Evolutionary conservation across 257 asterid genomes (phyloP), one percentile per base, ranked within the genome.

Genomic region (Salvia splendens): DNA sequence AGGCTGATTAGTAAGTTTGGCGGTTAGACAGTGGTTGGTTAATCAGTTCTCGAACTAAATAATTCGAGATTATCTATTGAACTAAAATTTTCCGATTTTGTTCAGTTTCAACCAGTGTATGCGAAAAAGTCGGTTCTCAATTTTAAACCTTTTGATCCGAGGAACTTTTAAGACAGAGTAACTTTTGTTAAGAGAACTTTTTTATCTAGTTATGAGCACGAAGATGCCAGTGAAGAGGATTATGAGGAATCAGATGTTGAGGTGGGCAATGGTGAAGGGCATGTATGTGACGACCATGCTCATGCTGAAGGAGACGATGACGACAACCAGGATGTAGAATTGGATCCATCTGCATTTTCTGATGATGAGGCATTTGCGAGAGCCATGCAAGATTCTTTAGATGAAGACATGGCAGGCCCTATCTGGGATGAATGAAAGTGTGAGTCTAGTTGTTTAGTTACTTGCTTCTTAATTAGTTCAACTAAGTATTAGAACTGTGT

Each of bases 311-410:
- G 68, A 61, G 82, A 63, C 35, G 96, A 83, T 64, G 77, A 72
- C 54, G 95, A 71, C 60, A 75, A 61, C 76, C 87, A 63, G 66
- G 77, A 70, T 73, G 75, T 75, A 69, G 95, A 79, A 71, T 76
- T 90, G 75, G 99, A 93, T 71, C 97, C 97, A 33, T 80, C 96
- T 50, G 87, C 89, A 61, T 90, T 80, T 86, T 71, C 99, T 14
- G 86, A 89, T 75, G 99, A 93, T 64, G 99, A 90, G 83, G 95
- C 95, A 56, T 93, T 81, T 84, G 99, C 99, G 61, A 87, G 97
- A 82, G 97, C 97, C 66, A 76, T 93, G 60, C 99, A 93, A 76
- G 97, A 85, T 76, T 95, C 91, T 7, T 96, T 90, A 79, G 97
- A 90, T 59, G 84, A 87, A 77, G 95, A 85, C 56, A 81, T 93